phyloP scores from a whole-genome alignment of 192 early-diverging fungal species.

The Coemansia sp. region DNA sequence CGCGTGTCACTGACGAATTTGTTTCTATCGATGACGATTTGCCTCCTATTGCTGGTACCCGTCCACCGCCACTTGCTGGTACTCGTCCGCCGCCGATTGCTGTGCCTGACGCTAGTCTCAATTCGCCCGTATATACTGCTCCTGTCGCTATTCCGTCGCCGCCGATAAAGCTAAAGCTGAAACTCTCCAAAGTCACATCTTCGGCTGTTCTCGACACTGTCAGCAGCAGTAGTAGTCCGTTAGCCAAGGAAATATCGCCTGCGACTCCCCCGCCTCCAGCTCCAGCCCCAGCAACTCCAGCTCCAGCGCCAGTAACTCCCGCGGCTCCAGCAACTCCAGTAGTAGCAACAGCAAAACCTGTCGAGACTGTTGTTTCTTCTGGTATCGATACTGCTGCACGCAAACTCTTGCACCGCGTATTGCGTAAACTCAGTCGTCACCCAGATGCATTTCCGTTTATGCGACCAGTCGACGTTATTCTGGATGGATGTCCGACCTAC shows the following conservation, averaged over 20 bases:
- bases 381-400: not conserved
- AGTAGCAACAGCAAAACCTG: not conserved
- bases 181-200: slow-evolving; percentile 24
- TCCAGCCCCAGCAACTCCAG: not conserved
- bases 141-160: not conserved
- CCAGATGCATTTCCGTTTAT: slow-evolving; percentile 61
- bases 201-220: slow-evolving; percentile 16
- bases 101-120: slow-evolving; percentile 20
- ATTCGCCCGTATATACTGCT: slow-evolving; percentile 26
- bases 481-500: slow-evolving; percentile 67
- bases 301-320: not conserved
- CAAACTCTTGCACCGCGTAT: slow-evolving; percentile 34
- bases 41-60: not conserved
- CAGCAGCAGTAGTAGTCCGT: slow-evolving; percentile 21
- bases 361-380: not conserved
- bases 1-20: slow-evolving; percentile 1
- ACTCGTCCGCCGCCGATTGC: slow-evolving; percentile 35
- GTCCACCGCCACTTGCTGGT: slow-evolving; percentile 29
- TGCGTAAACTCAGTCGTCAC: slow-evolving; percentile 56
- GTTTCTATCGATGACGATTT: not conserved
- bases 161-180: slow-evolving; percentile 50
- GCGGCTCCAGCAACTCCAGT: not conserved
- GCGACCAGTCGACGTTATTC: slow-evolving; percentile 62
- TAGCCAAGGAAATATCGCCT: slow-evolving; percentile 9
- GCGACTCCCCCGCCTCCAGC: not conserved